Evolutionary conservation across 345 rosid genomes (phyloP), one percentile per base, ranked within the genome.

Genomic region (Excoecaria cochinchinensis): DNA sequence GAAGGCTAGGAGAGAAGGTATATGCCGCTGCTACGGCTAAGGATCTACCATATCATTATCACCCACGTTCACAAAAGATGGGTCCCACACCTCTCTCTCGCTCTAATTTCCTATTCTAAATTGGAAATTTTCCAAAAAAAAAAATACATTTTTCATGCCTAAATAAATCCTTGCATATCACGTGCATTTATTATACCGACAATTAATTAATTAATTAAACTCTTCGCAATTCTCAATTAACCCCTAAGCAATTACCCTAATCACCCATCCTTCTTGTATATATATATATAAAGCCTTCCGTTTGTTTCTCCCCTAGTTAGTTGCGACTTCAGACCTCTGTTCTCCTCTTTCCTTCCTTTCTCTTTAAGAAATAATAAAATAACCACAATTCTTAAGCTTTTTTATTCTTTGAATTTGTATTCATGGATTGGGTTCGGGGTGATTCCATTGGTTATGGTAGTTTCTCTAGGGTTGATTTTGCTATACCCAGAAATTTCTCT

Each of bases 181-280:
- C 91, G 89, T 89, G 87, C 87, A 79, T 81, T 83, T 78, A 85
- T 59, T 76, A 61, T 70, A 31, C 66, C 44, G 14, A 50, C 51
- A 70, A 36, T 70, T 53, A 53, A 69, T 65, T 40, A 61, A 31
- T 62, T 31, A 9, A 52, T 13, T 53, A 53, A 59, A 59, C 42
- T 15, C 38, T 50, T 51, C 72, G 21, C 15, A 52, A 9, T 13
- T 59, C 24, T 21, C 25, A 15, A 36, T 0, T 47, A 21, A 38
- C 56, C 19, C 52, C 39, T 51, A 47, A 21, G 12, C n/a, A 75
- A 8, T 55, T 5, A 13, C 63, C 40, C 25, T 36, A 61, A 14
- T 3, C 21, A 14, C 21, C 4, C 70, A 0, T 50, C 22, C 22
- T 40, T 17, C 8, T 22, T 50, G 0, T 19, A 25, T 25, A 25